Evolutionary conservation across 129 eudicot species (phyloP), one percentile per base, ranked within the genome.

Genomic region (Apium graveolens): DNA sequence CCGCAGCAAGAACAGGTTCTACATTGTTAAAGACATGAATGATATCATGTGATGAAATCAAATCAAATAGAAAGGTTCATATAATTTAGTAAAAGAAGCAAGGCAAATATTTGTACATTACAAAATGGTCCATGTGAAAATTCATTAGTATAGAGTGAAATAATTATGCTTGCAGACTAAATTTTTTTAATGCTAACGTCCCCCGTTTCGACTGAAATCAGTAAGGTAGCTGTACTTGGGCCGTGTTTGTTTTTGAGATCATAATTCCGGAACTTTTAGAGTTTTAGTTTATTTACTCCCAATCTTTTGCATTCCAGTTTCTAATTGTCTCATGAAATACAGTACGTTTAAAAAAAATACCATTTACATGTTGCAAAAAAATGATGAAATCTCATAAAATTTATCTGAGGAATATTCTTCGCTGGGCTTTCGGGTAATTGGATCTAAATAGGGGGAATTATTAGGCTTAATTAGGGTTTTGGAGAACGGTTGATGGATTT

Each of bases 1-100:
- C 93, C 60, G 89, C 98, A 16, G 84, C 90, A 66, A 82, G 83
- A 85, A 73, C 70, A 37, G 49, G 83, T 31, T 69, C 85, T 17
- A 53, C 85, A 53, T 42, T 80, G 38, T 75, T 51, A 34, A 85
- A 87, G 86, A 77, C 73, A 24, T 82, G 79, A 84, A 41, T 13
- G 11, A 34, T 24, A 80, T 18, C 78, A 78, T 43, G 18, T 16
- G 44, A 55, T 79, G 12, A 24, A 55, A 43, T 79, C n/a, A 46
- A 70, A 37, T 70, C 38, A 49, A 46, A 27, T 32, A 13, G 38
- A 24, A 27, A 60, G 46, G 32, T 49, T 35, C 27, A 53, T 76
- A 35, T 69, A 76, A 66, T 21, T 21, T 38, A 51, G 69, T 72
- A 26, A 66, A 66, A 48, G 74, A 6, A 73, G 27, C 11, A 31